Evolutionary conservation across 441 rosid species (phyloP), one percentile per base, ranked within the genome.

Genomic region (Bocquillonia castaneifolia): DNA sequence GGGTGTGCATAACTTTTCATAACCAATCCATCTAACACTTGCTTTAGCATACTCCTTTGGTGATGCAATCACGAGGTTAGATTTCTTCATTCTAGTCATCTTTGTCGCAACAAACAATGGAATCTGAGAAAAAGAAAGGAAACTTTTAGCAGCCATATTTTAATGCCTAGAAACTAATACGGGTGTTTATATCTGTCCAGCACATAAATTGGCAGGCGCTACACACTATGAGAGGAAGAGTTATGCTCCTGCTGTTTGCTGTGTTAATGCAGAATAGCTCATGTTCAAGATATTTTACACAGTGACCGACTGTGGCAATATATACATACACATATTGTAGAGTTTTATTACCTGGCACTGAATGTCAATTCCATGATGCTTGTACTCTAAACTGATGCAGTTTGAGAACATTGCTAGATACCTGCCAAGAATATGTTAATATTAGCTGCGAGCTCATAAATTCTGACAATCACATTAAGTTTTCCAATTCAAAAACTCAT

Each of bases 81-180:
- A 63, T 65, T 78, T 77, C 63, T 74, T 77, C 13, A 87, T 73
- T 28, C 77, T 76, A 44, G 72, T 86, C 93, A 87, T 87, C 64
- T 77, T 86, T 18, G 97, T 91, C 26, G 97, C 85, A 57, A 91
- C 95, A 56, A 82, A 86, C 42, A 87, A 57, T 4, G 93, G 93
- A 2, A 83, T 84, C 91, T 91, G 69, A 42, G 61, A 29, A 48
- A 20, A 48, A 18, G 8, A 20, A 48, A 20, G 7, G 25, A 5
- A 10, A 39, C 1, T 39, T 39, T 1, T 39, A 39, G 44, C 44
- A 2, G 44, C 44, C 9, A 39, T 2, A 14, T 0, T 8, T 39
- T 10, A 0, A 39, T 14, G 0, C 44, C 12, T n/a, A n/a, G n/a
- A n/a, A n/a, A n/a, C n/a, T n/a, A n/a, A n/a, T n/a, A n/a, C n/a